These are phyloP conservation scores for Candida dubliniensis DNA, from an alignment of 1,139 yeast species.

Conservation along the genomic window DNA sequence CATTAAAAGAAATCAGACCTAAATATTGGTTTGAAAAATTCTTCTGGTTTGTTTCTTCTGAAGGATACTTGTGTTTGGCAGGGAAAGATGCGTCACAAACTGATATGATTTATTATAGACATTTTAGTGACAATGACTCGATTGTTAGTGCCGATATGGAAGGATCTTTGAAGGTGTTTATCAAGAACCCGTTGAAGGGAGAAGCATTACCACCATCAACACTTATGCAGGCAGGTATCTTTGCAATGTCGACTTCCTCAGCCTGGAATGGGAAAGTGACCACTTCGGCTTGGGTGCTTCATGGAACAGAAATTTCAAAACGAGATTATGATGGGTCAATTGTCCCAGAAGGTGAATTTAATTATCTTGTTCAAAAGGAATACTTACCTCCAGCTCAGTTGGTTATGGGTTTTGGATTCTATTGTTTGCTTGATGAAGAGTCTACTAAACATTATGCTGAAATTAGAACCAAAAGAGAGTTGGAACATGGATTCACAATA, in stretches of 20 bases:
- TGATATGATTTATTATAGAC: constrained; percentile 79
- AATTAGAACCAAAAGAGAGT: constrained; percentile 37
- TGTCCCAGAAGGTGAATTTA: constrained; percentile 64
- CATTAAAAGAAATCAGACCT: constrained; percentile 63
- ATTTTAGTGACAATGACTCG: constrained; percentile 70
- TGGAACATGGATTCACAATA: constrained; percentile 47
- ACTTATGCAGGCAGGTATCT: constrained; percentile 84
- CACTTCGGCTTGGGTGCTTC: constrained; percentile 82
- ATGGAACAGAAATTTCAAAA: constrained; percentile 65
- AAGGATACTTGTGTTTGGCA: constrained; percentile 82
- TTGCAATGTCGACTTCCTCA: constrained; percentile 74
- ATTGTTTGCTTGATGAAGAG: constrained; percentile 68
- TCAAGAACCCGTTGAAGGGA: constrained; percentile 69
- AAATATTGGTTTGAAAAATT: constrained; percentile 94
- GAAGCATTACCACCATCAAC: constrained; percentile 79
- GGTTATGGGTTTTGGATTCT: constrained; percentile 85
- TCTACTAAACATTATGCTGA: constrained; percentile 44
- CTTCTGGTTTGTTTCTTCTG: constrained; percentile 87
- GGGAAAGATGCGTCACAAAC: constrained; percentile 84
- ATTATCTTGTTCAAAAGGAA: constrained; percentile 55
- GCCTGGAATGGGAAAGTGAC: constrained; percentile 90
- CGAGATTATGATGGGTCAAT: constrained; percentile 65
- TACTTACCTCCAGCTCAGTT: constrained; percentile 79
- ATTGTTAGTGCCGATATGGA: constrained; percentile 76
- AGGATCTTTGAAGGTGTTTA: constrained; percentile 72